phyloP scores from a whole-genome alignment of 1,284 basidiomycete species.

The Takashimella koratensis region DNA sequence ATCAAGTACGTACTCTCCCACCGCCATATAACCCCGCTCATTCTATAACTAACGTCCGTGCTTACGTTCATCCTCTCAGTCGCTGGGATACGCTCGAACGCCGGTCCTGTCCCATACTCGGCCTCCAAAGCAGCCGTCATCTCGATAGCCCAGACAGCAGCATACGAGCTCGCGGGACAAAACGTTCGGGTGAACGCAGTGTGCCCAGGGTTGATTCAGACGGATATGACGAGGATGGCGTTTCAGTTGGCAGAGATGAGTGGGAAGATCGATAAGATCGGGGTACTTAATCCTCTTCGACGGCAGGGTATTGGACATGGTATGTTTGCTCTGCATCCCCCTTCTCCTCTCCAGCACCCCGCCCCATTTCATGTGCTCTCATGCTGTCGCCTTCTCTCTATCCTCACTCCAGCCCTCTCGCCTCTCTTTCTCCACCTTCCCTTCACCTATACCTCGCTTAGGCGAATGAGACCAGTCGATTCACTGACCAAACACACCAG shows the following conservation, averaged over 20 bases:
- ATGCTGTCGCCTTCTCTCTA: no score
- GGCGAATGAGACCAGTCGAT: no score
- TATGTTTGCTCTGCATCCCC: slow-evolving; percentile 13
- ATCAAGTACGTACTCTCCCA: slow-evolving; percentile 64
- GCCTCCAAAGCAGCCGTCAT: slow-evolving; percentile 88
- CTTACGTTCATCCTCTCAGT: no score
- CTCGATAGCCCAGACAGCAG: slow-evolving; percentile 74
- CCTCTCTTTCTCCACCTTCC: background rate
- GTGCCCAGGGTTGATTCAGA: slow-evolving; percentile 82
- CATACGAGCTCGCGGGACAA: slow-evolving; percentile 73
- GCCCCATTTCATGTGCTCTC: no score
- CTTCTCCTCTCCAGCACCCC: no score
- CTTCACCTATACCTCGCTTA: background rate
- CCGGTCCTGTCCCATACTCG: slow-evolving; percentile 80
- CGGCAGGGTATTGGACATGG: slow-evolving; percentile 62
- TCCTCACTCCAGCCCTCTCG: no score
- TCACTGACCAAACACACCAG: slow-evolving; percentile 54
- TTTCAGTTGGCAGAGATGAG: slow-evolving; percentile 73
- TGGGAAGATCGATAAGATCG: slow-evolving; percentile 71
- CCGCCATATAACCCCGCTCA: background rate
- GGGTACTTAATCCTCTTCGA: slow-evolving; percentile 78
- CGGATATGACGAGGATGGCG: slow-evolving; percentile 70
- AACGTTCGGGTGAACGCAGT: slow-evolving; percentile 86
- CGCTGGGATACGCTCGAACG: slow-evolving; percentile 80
- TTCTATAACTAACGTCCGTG: background rate